Conservation (phyloP, 345 rosid species). For the Cardamine chenopodiifolia region DNA sequence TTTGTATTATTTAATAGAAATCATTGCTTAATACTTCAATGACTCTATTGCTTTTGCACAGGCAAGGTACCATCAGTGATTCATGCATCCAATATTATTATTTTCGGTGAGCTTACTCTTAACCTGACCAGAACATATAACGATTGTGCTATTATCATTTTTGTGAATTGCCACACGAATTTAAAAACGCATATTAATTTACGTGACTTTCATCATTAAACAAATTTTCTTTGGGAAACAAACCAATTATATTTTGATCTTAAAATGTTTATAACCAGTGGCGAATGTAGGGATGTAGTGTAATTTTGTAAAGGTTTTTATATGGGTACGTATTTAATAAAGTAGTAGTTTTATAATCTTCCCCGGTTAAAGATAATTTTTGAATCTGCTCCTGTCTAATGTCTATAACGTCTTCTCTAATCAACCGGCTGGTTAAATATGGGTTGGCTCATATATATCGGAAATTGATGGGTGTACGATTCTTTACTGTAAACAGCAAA, state of each 20-base stretch:
- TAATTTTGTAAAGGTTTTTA: not conserved
- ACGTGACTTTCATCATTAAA: not conserved
- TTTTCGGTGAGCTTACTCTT: not conserved
- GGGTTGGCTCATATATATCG: constrained; percentile 5
- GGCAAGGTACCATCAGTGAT: constrained; percentile 20
- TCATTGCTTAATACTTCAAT: constrained; percentile 29
- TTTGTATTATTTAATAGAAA: constrained; percentile 15
- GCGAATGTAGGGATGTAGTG: not conserved
- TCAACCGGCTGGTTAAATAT: not conserved
- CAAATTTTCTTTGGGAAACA: not conserved
- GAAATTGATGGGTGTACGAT: not conserved
- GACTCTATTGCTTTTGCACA: constrained; percentile 28
- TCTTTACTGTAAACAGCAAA: not conserved
- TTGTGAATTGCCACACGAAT: not conserved
- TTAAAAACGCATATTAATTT: not conserved
- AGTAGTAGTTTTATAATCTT: not conserved
- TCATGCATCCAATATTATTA: constrained; percentile 4
- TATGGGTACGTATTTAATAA: not conserved
- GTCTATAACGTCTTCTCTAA: not conserved
- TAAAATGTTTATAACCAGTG: not conserved
- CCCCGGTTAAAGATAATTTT: not conserved
- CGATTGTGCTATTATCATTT: not conserved
- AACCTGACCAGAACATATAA: not conserved
- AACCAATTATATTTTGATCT: not conserved
- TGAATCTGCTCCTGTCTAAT: not conserved